These are phyloP conservation scores for Arxiozyma bovina DNA, from an alignment of 1,139 yeast genomes.

Conservation along the genomic window DNA sequence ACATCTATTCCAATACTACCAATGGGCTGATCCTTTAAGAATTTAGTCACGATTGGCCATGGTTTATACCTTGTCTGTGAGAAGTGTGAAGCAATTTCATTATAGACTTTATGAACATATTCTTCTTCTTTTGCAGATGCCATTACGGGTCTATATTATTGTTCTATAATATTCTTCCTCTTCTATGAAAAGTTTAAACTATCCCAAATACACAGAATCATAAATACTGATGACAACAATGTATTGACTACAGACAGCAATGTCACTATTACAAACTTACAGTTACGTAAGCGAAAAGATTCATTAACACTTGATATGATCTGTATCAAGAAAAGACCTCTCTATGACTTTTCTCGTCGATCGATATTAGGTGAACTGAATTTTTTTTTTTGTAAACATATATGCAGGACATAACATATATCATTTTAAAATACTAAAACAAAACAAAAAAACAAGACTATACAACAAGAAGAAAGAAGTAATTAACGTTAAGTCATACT, in stretches of 20 bases:
- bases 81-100: constrained; percentile 85
- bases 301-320: background rate
- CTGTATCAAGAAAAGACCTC: background rate
- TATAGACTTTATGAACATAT: constrained; percentile 83
- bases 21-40: constrained; percentile 37
- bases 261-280: background rate
- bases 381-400: too few relatives aligned
- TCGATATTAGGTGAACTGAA: too few relatives aligned
- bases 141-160: constrained; percentile 13
- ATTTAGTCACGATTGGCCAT: constrained; percentile 89
- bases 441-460: too few relatives aligned
- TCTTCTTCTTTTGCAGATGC: constrained; percentile 60
- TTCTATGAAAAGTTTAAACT: background rate
- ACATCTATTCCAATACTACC: constrained; percentile 60
- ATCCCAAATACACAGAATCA: background rate
- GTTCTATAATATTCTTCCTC: background rate
- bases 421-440: too few relatives aligned
- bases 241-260: background rate
- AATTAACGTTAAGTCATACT: too few relatives aligned
- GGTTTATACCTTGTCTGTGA: constrained; percentile 92
- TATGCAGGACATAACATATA: too few relatives aligned
- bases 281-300: background rate
- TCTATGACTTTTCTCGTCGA: background rate
- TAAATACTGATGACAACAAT: background rate
- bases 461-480: too few relatives aligned